These are phyloP conservation scores for Gardenia jasminoides DNA, from an alignment of 257 asterid genomes.

Conservation along the genomic window DNA sequence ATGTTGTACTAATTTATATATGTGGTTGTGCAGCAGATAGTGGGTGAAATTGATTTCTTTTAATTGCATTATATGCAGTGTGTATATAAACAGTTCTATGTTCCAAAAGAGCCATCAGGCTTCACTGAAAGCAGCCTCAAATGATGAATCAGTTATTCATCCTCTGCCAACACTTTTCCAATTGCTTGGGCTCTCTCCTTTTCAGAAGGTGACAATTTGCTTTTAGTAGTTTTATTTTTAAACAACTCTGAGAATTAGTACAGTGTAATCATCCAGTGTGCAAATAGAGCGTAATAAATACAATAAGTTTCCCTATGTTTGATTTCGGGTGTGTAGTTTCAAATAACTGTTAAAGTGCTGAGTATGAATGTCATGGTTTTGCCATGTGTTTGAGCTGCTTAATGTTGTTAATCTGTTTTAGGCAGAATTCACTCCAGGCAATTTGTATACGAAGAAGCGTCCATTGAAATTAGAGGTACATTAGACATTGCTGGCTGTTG, in stretches of 20 bases:
- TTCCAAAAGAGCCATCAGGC: constrained; percentile 60
- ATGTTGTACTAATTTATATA: background rate
- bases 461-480: constrained; percentile 68
- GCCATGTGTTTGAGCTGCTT: constrained; percentile 1
- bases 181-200: constrained; percentile 76
- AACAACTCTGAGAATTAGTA: background rate
- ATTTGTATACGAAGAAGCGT: constrained; percentile 79
- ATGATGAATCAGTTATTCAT: constrained; percentile 69
- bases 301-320: constrained; percentile 14
- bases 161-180: constrained; percentile 88
- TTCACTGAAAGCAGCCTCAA: constrained; percentile 63
- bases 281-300: background rate
- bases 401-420: constrained; percentile 30
- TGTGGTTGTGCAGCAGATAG: background rate
- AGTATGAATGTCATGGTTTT: background rate
- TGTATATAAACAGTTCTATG: constrained; percentile 79
- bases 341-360: background rate
- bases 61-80: constrained; percentile 45
- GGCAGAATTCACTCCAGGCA: constrained; percentile 90
- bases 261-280: background rate
- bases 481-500: constrained; percentile 6
- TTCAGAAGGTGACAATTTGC: constrained; percentile 53
- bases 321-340: background rate
- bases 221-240: background rate
- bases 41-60: constrained; percentile 8